Evolutionary conservation across 2,329 filamentous ascomycete species (phyloP).

Genomic region (Ceratocystis variospora): DNA sequence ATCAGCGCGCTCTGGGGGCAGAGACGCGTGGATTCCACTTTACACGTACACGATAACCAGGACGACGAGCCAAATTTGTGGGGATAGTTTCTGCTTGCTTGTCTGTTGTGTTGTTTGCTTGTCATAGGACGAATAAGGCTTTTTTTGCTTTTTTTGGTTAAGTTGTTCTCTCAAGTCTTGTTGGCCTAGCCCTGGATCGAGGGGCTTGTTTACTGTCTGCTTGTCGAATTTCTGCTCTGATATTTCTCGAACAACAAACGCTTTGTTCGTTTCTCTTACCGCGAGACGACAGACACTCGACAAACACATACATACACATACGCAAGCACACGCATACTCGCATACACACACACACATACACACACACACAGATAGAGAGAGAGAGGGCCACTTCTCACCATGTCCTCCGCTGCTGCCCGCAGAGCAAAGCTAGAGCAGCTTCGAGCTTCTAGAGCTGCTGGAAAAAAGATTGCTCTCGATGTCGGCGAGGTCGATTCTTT

Average conservation of each 20-base stretch:
- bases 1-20: neutral
- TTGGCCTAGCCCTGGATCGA: neutral
- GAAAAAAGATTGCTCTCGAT: conserved; percentile 83
- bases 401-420: conserved; percentile 31
- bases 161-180: too few species aligned
- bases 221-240: neutral
- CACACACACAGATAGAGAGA: neutral
- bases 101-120: neutral
- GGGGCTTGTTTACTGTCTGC: neutral
- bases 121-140: neutral
- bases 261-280: neutral
- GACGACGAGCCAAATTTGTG: neutral
- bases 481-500: conserved; percentile 70
- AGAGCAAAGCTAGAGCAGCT: conserved; percentile 59
- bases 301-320: neutral
- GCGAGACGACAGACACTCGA: neutral
- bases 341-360: neutral
- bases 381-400: conserved; percentile 22
- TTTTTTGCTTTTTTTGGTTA: neutral
- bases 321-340: neutral
- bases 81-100: neutral
- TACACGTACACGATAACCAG: conserved; percentile 15
- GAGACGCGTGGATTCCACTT: conserved; percentile 11
- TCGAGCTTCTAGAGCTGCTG: conserved; percentile 66
- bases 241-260: neutral